Evolutionary conservation across 805 yeast species (phyloP).

Genomic region (Naumovozyma baii): DNA sequence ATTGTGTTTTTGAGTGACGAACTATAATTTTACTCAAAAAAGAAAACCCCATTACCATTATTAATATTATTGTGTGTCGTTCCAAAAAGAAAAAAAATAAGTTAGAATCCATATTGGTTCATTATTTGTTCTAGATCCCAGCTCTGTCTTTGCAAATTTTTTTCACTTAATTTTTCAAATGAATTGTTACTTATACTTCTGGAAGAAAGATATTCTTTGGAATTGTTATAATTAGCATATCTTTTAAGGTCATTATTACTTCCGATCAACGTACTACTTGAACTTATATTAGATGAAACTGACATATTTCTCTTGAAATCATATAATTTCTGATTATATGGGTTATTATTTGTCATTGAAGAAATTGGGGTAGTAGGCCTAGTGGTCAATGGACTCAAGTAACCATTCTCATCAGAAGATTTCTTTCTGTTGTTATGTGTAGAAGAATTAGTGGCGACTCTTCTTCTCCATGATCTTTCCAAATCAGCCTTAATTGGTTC

Average conservation of each 20-base stretch:
- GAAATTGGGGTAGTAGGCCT: constrained; percentile 1
- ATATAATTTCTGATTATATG: constrained; percentile 9
- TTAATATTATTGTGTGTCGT: neutral
- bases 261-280: constrained; percentile 10
- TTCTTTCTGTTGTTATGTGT: neutral
- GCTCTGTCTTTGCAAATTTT: neutral
- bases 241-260: constrained; percentile 8
- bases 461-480: constrained; percentile 9
- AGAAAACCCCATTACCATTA: neutral
- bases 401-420: neutral
- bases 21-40: neutral
- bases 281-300: constrained; percentile 9
- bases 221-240: neutral
- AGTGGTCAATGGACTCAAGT: neutral
- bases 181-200: neutral
- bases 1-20: neutral
- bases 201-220: neutral
- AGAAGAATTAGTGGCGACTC: neutral
- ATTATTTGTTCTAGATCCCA: constrained; percentile 12
- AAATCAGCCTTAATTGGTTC: constrained; percentile 52
- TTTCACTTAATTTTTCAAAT: constrained; percentile 2
- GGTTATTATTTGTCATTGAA: constrained; percentile 2
- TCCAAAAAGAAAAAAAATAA: no score
- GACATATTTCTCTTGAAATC: constrained; percentile 19
- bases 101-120: constrained; percentile 9